A percentile compares a stretch with the other conserved stretches of the same genome.
Conservation (phyloP, 192 early-diverging fungal genomes). For the Backusella circina region DNA sequence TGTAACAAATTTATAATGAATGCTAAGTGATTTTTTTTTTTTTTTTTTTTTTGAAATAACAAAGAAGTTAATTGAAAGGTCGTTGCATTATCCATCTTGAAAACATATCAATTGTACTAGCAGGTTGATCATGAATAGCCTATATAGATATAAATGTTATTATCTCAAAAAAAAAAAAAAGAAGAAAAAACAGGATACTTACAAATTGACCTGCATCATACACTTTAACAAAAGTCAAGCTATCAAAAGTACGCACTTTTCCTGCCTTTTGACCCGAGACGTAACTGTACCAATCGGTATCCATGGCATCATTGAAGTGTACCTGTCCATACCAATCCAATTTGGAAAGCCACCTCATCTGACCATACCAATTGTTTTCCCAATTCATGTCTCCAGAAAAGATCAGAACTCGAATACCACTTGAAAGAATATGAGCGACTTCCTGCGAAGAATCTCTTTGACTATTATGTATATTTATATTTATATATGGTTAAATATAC, state of each 20-base stretch:
- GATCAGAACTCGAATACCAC: slow-evolving; percentile 78
- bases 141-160: neutral
- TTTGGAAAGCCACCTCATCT: slow-evolving; percentile 79
- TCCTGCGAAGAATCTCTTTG: slow-evolving; percentile 19
- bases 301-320: neutral
- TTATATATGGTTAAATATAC: neutral
- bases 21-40: neutral
- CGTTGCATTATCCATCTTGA: neutral
- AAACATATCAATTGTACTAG: slow-evolving; percentile 7
- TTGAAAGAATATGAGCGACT: slow-evolving; percentile 56
- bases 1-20: neutral
- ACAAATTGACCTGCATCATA: slow-evolving; percentile 15
- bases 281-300: neutral
- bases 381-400: slow-evolving; percentile 60
- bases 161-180: neutral
- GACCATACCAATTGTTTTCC: slow-evolving; percentile 53
- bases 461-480: neutral
- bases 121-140: slow-evolving; percentile 16
- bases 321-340: slow-evolving; percentile 10
- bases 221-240: slow-evolving; percentile 1
- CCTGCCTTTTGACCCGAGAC: slow-evolving; percentile 3
- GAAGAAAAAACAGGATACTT: neutral
- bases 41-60: neutral
- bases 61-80: neutral
- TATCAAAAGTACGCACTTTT: neutral